phyloP scores from a whole-genome alignment of 2,329 filamentous ascomycete genomes.

The Colletotrichum noveboracense region DNA sequence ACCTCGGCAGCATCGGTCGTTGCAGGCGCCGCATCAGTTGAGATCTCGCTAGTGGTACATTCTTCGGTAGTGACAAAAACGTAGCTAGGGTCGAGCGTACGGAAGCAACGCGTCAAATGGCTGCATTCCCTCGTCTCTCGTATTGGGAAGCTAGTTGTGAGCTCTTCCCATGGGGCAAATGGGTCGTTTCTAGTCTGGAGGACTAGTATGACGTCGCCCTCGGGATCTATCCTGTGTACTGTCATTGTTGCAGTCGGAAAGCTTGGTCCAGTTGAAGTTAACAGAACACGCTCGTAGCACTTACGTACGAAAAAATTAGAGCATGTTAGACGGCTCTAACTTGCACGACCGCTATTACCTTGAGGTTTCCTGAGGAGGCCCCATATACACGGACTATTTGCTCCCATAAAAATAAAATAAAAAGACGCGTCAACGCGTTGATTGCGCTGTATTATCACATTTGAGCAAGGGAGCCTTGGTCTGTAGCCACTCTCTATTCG shows the following conservation, averaged over 20 bases:
- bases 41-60: not conserved
- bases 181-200: too few relatives aligned
- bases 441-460: not conserved
- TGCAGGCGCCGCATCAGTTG: not conserved
- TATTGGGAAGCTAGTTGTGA: too few relatives aligned
- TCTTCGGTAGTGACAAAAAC: not conserved
- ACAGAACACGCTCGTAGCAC: too few relatives aligned
- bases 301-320: too few relatives aligned
- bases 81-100: not conserved
- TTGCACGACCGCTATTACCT: not conserved
- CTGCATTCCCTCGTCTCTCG: not conserved
- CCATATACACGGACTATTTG: not conserved
- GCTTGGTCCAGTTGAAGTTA: too few relatives aligned
- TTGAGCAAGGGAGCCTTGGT: not conserved
- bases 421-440: not conserved
- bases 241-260: too few relatives aligned
- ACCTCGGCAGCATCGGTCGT: too few relatives aligned
- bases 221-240: too few relatives aligned
- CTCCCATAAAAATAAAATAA: not conserved
- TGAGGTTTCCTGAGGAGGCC: not conserved
- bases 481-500: not conserved
- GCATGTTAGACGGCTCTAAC: not conserved
- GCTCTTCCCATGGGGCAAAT: too few relatives aligned
- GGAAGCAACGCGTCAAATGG: not conserved
- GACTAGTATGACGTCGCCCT: too few relatives aligned